Base-by-base conservation (phyloP, 495 filamentous ascomycete genomes). In the Penicillium chermesinum region DNA sequence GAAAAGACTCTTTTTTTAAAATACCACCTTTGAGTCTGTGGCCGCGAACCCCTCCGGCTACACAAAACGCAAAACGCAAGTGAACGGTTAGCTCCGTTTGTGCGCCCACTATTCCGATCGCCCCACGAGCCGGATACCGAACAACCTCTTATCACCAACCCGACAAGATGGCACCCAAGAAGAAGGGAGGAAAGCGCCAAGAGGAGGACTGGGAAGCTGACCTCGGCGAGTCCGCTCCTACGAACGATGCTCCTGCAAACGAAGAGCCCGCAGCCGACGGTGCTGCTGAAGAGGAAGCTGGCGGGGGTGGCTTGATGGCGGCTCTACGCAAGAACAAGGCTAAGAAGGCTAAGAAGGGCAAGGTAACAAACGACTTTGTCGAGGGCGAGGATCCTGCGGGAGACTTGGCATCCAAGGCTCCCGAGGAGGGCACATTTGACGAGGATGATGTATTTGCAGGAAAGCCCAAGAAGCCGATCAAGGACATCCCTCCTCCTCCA, bases 161-260 rank as follows among this genome's bases (percentile, higher is more conserved):
- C 37, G 46, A 50, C 46, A 55, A 36, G 48, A 95, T 96, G 91
- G 75, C 89, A 54, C 90, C 91, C 34, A 96, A 95, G 73, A 95
- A 94, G 77, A 93, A 95, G 77, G 85, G 83, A 67, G 85, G 83
- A 65, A 95, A 88, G 73, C 88, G 86, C 70, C 84, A 79, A 58
- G 79, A 87, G 60, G 88, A 95, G 62, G 89, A 95, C 73, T 97
- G 94, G 93, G 93, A 99, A 59, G 83, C 87, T 32, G 93, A 96
- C n/a, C 76, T 96, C 12, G 91, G 88, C 53, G 94, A 95, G 70
- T 63, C 78, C 8, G 78, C 81, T 43, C 79, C 78, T 30, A 66
- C 72, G 25, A 68, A 73, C 3, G 68, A 72, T 25, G 64, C 66
- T 34, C 74, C 75, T 35, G 73, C 67, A 32, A 72, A 76, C 40